These are phyloP conservation scores for Casaregolazyma lundiana DNA, from an alignment of 1,139 yeast genomes.

Conservation along the genomic window DNA sequence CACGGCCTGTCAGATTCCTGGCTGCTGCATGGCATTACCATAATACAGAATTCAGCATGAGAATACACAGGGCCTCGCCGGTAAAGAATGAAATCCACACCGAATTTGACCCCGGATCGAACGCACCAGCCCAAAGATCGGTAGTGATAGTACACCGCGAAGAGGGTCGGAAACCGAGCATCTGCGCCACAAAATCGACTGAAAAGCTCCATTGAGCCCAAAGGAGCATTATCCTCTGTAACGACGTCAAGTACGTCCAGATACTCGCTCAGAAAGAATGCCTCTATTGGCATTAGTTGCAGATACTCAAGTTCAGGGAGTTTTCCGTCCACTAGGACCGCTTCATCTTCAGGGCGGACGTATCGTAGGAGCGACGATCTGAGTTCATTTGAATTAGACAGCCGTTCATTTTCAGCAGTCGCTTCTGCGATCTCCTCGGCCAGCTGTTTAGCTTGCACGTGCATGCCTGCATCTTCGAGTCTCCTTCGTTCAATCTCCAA, in stretches of 20 bases:
- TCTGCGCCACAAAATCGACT: constrained; percentile 13
- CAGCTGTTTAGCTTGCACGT: constrained; percentile 5
- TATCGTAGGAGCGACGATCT: constrained; percentile 9
- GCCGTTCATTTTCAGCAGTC: constrained; percentile 10
- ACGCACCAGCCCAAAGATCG: constrained; percentile 94
- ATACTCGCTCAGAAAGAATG: constrained; percentile 58
- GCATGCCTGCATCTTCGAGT: constrained; percentile 19
- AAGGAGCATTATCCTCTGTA: background rate
- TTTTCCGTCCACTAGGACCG: constrained; percentile 36
- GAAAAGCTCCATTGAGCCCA: constrained; percentile 11
- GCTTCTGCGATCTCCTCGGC: constrained; percentile 1
- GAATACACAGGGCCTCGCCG: constrained; percentile 91
- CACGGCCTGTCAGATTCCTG: constrained; percentile 42
- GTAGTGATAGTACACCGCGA: constrained; percentile 80
- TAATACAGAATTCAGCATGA: constrained; percentile 80
- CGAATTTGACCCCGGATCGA: constrained; percentile 86
- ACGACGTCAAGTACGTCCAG: constrained; percentile 39
- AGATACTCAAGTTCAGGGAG: constrained; percentile 55
- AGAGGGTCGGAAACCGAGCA: constrained; percentile 37
- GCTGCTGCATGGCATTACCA: constrained; percentile 41
- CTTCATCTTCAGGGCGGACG: constrained; percentile 22
- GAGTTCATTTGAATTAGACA: constrained; percentile 6
- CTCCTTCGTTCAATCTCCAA: constrained; percentile 28
- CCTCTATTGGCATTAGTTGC: constrained; percentile 75
- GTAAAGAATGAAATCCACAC: constrained; percentile 75